Evolutionary conservation across 179 eudicot species (phyloP), one percentile per base, ranked within the genome.

Genomic region (Beta lomatogona): DNA sequence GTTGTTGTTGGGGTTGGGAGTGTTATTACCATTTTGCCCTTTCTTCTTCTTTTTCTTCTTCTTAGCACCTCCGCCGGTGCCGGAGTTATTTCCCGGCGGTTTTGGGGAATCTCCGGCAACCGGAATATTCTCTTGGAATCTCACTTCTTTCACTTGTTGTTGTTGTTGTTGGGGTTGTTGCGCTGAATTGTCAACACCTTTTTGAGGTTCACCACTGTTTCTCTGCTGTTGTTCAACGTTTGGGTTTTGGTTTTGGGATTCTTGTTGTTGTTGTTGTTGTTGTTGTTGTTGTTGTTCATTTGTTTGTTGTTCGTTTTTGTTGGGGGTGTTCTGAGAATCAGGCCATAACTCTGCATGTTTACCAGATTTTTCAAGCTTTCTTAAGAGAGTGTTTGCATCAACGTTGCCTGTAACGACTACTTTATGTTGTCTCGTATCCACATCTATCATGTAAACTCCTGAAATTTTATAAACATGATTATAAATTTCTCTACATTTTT

Each of bases 281-380:
- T 14, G 31, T 16, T 25, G 61, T 10, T 78, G 69, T 11, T 60
- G 54, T 36, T 45, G 66, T 18, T 22, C 6, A 36, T 44, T 22
- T 1, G 6, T 41, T 48, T 31, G 68, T 41, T 64, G 77, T 72
- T 25, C 53, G 31, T 7, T 19, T 66, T 65, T 73, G 69, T 64
- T 80, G 44, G 9, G 13, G n/a, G 66, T 84, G 70, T 82, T 79
- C 36, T 75, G 36, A 4, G 60, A 71, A 79, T 87, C 74, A 0
- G 91, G 90, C 91, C 94, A 93, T 36, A 90, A 73, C 79, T 91
- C 90, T 0, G 97, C 97, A 28, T 88, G 88, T 82, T 88, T 93
- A 12, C 93, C 92, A 45, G 97, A 91, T 73, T 93, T 91, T 25
- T 73, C 83, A 22, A 93, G 89, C 74, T 89, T 91, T 75, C 80